Percentiles rank a stretch among this genome's conserved stretches.
Evolutionary conservation across 768 basidiomycete species (phyloP).

Genomic region (Termitomyces bulborhizus): DNA sequence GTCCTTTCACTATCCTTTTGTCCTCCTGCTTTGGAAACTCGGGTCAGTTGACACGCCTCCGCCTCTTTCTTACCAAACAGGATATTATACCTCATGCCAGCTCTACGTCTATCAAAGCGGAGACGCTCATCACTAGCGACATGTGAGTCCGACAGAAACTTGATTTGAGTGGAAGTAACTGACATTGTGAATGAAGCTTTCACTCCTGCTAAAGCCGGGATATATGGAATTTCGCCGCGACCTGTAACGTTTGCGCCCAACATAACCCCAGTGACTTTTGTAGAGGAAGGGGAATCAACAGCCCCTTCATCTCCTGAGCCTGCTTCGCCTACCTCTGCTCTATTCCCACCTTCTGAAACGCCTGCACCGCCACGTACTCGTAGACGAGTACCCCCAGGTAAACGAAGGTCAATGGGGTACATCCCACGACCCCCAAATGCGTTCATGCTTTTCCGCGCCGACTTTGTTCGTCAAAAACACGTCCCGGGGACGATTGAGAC

Average conservation of each 20-base stretch:
- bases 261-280: conserved; percentile 21
- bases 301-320: conserved; percentile 21
- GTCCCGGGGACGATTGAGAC: conserved; percentile 65
- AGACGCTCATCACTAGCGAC: conserved; percentile 13
- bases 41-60: conserved; percentile 1
- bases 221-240: conserved; percentile 42
- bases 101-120: conserved; percentile 13
- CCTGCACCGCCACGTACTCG: conserved; percentile 33
- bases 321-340: conserved; percentile 27
- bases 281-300: conserved; percentile 23
- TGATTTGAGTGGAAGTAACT: background rate
- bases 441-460: conserved; percentile 82
- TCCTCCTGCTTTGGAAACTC: conserved; percentile 14
- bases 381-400: conserved; percentile 51
- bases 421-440: conserved; percentile 82
- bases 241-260: conserved; percentile 51
- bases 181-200: conserved; percentile 14
- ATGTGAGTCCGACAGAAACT: conserved; percentile 4
- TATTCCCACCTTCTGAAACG: conserved; percentile 50
- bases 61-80: conserved; percentile 1
- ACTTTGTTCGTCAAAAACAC: conserved; percentile 74
- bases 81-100: conserved; percentile 11
- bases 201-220: conserved; percentile 44
- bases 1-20: conserved; percentile 11
- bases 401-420: conserved; percentile 54